Evolutionary conservation across 768 basidiomycete species (phyloP).

Genomic region (Lanmaoa rubissima): DNA sequence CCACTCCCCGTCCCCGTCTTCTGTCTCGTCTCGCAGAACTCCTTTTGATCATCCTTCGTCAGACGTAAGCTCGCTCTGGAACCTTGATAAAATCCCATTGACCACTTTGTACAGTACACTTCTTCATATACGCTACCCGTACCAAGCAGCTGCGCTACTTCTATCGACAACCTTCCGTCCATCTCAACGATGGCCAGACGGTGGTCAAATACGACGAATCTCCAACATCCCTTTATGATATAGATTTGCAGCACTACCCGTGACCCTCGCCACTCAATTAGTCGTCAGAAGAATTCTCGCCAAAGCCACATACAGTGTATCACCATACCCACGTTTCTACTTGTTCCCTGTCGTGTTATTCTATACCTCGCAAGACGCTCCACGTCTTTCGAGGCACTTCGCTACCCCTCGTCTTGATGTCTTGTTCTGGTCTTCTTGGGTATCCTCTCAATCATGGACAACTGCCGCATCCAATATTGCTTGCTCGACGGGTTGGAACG

Average conservation of each 20-base stretch:
- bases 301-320: slow-evolving; percentile 18
- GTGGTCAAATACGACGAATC: slow-evolving; percentile 35
- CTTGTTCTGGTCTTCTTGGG: slow-evolving; percentile 31
- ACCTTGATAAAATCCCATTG: background rate
- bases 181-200: slow-evolving; percentile 38
- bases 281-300: slow-evolving; percentile 9
- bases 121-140: slow-evolving; percentile 25
- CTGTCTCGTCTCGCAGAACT: slow-evolving; percentile 25
- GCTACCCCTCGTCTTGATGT: slow-evolving; percentile 24
- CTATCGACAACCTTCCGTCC: slow-evolving; percentile 33
- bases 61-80: slow-evolving; percentile 21
- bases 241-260: slow-evolving; percentile 22
- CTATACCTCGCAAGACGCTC: slow-evolving; percentile 6
- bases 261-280: background rate
- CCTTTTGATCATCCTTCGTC: slow-evolving; percentile 25
- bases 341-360: slow-evolving; percentile 4
- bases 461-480: slow-evolving; percentile 22
- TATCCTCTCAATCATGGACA: slow-evolving; percentile 25
- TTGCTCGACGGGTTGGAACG: slow-evolving; percentile 30
- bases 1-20: slow-evolving; percentile 30
- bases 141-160: slow-evolving; percentile 29
- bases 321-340: background rate
- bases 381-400: background rate
- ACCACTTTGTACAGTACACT: slow-evolving; percentile 19
- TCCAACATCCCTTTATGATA: slow-evolving; percentile 35